Evolutionary conservation across 805 yeast genomes (phyloP).

Genomic region (Cyberlindnera samutprakarnensis): DNA sequence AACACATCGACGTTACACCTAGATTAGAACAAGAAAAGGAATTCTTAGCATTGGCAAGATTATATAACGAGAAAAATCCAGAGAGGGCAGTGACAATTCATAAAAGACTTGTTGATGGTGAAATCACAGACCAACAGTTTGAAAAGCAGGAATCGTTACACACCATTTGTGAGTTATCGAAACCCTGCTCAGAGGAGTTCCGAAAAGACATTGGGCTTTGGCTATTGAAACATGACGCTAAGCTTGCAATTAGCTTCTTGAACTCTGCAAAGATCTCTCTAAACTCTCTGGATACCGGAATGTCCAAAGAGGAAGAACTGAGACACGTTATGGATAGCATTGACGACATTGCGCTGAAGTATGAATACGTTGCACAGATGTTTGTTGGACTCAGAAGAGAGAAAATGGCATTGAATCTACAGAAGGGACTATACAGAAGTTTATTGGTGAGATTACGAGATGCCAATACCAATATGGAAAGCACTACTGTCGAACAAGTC

Average conservation of each 20-base stretch:
- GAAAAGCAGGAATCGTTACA: conserved; percentile 7
- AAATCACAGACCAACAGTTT: conserved; percentile 6
- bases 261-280: conserved; percentile 10
- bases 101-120: conserved; percentile 10
- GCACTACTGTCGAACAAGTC: too few relatives aligned
- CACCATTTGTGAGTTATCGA: conserved; percentile 7
- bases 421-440: conserved; percentile 13
- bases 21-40: conserved; percentile 8
- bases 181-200: conserved; percentile 7
- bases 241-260: conserved; percentile 16
- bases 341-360: conserved; percentile 13
- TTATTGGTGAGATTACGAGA: conserved; percentile 5
- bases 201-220: conserved; percentile 15
- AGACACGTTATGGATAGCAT: conserved; percentile 10
- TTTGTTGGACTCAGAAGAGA: conserved; percentile 17
- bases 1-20: conserved; percentile 3
- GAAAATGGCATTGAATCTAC: conserved; percentile 8
- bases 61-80: conserved; percentile 4
- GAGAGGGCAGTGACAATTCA: conserved; percentile 6
- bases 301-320: conserved; percentile 12
- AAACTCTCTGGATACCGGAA: conserved; percentile 6
- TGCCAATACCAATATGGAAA: not conserved
- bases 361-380: conserved; percentile 14
- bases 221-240: conserved; percentile 15
- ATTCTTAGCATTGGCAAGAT: conserved; percentile 9